Percentiles rank a stretch among this genome's conserved stretches.
Conservation (phyloP, 2,329 filamentous ascomycete species). For the Piedraia hortae region DNA sequence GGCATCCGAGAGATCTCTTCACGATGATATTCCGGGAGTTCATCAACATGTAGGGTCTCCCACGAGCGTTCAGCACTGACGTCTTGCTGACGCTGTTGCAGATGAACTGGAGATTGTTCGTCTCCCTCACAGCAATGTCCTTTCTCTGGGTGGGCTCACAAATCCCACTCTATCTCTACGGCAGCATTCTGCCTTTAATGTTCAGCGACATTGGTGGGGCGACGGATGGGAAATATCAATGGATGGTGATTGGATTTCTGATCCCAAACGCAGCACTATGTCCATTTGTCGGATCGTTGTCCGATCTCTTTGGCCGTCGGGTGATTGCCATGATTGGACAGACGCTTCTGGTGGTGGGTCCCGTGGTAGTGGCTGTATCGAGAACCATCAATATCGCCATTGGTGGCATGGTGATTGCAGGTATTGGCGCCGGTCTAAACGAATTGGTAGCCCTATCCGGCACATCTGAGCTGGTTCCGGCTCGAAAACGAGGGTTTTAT, state of each 20-base stretch:
- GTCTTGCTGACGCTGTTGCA: conserved; percentile 5
- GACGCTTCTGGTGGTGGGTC: conserved; percentile 27
- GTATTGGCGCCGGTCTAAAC: conserved; percentile 38
- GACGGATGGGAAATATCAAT: conserved; percentile 6
- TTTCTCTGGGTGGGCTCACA: conserved; percentile 34
- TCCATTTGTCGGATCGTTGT: conserved; percentile 37
- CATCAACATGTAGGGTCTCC: not conserved
- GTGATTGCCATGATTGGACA: conserved; percentile 30
- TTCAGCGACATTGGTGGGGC: conserved; percentile 32
- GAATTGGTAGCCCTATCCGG: conserved; percentile 41
- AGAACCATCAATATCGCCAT: conserved; percentile 33
- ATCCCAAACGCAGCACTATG: conserved; percentile 29
- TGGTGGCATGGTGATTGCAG: conserved; percentile 27
- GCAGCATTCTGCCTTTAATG: conserved; percentile 20
- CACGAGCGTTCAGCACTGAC: not conserved
- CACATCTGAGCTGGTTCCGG: conserved; percentile 39
- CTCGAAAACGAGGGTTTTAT: conserved; percentile 34
- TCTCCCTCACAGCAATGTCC: conserved; percentile 28
- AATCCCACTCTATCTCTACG: conserved; percentile 25
- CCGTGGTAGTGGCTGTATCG: conserved; percentile 30
- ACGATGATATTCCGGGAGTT: not conserved
- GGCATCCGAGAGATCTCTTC: too few species aligned
- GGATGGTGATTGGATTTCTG: conserved; percentile 26
- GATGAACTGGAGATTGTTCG: conserved; percentile 21
- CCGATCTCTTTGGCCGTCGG: conserved; percentile 34